Percentiles rank a stretch among this genome's conserved stretches.
Evolutionary conservation across 2,329 filamentous ascomycete genomes (phyloP).

Genomic region (Apiospora malaysiana): DNA sequence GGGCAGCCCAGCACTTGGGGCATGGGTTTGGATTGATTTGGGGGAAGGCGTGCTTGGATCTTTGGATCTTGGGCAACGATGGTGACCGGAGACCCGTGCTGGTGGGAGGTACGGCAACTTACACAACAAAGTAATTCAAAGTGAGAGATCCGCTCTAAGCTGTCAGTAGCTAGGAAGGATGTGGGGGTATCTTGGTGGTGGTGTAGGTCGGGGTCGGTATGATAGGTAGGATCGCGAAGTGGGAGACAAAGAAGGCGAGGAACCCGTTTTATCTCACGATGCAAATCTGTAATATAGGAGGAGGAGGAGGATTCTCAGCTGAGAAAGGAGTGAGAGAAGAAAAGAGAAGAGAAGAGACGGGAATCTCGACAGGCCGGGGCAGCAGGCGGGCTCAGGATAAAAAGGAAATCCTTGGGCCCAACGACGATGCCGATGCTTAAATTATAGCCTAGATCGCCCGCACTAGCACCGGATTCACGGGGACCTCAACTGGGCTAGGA

Average conservation of each 20-base stretch:
- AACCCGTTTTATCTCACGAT: conserved; percentile 6
- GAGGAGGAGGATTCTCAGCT: not conserved
- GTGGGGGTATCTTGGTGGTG: not conserved
- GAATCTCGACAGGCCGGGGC: not conserved
- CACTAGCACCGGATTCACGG: conserved; percentile 17
- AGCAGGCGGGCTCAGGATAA: conserved; percentile 14
- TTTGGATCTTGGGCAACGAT: not conserved
- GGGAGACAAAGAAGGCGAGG: not conserved
- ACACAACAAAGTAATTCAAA: conserved; percentile 16
- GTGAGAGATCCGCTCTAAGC: not conserved
- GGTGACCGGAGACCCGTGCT: too few species aligned
- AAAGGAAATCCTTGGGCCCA: conserved; percentile 13
- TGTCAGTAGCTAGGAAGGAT: not conserved
- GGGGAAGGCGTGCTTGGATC: not conserved
- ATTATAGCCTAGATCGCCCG: conserved; percentile 12
- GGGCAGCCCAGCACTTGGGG: not conserved
- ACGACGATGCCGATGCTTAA: conserved; percentile 12
- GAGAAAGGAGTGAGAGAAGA: not conserved
- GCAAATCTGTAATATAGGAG: not conserved
- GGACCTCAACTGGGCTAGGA: conserved; percentile 13
- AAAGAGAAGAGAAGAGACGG: not conserved
- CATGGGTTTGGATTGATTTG: not conserved
- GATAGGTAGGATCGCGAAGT: not conserved
- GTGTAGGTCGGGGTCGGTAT: not conserved
- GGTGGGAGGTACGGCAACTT: not conserved